These are phyloP conservation scores for Diospyros kaki DNA, from an alignment of 148 eudicot species.

Conservation along the genomic window DNA sequence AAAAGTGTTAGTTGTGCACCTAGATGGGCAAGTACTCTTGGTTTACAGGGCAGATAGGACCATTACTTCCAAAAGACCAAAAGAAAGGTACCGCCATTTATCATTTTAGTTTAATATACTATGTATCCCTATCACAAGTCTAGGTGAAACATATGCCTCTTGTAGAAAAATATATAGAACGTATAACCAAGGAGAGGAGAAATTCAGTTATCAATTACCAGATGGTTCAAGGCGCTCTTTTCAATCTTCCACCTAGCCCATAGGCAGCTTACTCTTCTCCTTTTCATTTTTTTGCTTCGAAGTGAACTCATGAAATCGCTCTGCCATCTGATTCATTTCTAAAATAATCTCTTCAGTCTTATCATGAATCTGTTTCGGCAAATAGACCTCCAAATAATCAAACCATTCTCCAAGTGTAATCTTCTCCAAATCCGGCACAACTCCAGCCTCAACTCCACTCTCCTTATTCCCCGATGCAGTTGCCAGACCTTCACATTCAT, in stretches of 20 bases:
- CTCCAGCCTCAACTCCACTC: constrained; percentile 15
- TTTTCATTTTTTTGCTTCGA: constrained; percentile 38
- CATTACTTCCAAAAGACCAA: no score
- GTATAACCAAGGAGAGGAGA: constrained; percentile 1
- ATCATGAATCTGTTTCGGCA: constrained; percentile 53
- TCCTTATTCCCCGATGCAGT: background rate
- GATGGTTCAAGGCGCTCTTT: background rate
- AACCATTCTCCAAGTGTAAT: constrained; percentile 79
- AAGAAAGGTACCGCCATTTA: no score
- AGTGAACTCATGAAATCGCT: constrained; percentile 50
- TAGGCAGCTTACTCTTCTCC: constrained; percentile 24
- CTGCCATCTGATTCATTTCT: constrained; percentile 46
- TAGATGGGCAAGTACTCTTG: no score
- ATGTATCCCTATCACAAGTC: no score
- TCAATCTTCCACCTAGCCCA: constrained; percentile 13
- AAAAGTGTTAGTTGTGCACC: no score
- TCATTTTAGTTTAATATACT: no score
- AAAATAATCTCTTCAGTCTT: constrained; percentile 51
- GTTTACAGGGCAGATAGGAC: no score
- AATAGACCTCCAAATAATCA: constrained; percentile 49
- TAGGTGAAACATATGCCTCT: no score
- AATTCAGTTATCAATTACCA: constrained; percentile 7
- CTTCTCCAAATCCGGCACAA: constrained; percentile 47
- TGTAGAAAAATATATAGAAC: background rate
- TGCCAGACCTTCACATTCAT: constrained; percentile 7